Evolutionary conservation across 768 basidiomycete genomes (phyloP).

Genomic region (Trametes gibbosa): DNA sequence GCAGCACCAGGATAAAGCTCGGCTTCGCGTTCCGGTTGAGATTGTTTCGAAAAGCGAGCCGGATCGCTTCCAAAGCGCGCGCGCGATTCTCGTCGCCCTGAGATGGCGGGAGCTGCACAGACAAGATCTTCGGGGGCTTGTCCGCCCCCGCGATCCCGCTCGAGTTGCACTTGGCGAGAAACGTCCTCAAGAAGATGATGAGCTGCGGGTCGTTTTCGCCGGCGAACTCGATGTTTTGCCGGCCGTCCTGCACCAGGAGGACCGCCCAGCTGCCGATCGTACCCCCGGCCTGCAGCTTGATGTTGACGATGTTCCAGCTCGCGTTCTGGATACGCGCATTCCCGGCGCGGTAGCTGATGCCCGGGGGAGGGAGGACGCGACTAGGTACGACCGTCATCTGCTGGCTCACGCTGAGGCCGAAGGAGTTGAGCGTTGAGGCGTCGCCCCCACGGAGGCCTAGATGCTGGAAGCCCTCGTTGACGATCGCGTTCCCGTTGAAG

Average conservation of each 20-base stretch:
- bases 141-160: constrained; percentile 57
- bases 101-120: constrained; percentile 32
- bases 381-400: constrained; percentile 65
- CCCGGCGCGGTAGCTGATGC: constrained; percentile 52
- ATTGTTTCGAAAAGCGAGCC: constrained; percentile 24
- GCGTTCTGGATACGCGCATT: constrained; percentile 49
- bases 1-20: constrained; percentile 65
- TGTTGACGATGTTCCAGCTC: constrained; percentile 74
- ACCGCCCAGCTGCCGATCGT: constrained; percentile 61
- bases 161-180: constrained; percentile 49
- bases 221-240: constrained; percentile 29
- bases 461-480: constrained; percentile 51
- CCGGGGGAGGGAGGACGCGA: constrained; percentile 61
- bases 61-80: constrained; percentile 43
- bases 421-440: constrained; percentile 43
- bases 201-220: constrained; percentile 46
- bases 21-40: constrained; percentile 38
- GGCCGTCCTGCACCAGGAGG: constrained; percentile 57
- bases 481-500: constrained; percentile 56
- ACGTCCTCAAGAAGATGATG: constrained; percentile 45
- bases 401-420: constrained; percentile 53
- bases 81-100: constrained; percentile 40
- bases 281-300: constrained; percentile 62
- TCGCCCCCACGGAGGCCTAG: constrained; percentile 47
- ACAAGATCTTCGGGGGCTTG: constrained; percentile 35